phyloP scores from a whole-genome alignment of 2,329 filamentous ascomycete species.

The Neonectria magnoliae region DNA sequence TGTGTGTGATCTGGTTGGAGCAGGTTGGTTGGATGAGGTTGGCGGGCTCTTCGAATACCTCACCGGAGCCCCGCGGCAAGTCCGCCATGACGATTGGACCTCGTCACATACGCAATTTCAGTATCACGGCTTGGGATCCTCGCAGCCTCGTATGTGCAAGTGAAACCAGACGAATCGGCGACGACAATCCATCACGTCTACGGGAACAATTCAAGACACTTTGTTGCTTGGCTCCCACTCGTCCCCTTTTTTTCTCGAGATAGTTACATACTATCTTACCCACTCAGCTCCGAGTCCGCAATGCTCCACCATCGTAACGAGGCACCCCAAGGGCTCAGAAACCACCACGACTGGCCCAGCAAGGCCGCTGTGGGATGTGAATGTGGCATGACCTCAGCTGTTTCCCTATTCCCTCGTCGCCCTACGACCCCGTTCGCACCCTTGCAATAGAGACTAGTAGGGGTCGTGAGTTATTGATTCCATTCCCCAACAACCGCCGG shows the following conservation, averaged over 20 bases:
- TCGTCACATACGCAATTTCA: background rate
- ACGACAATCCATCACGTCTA: background rate
- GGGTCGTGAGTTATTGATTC: background rate
- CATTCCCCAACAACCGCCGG: background rate
- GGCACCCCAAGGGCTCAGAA: background rate
- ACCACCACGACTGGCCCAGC: background rate
- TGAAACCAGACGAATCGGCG: background rate
- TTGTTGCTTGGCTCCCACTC: background rate
- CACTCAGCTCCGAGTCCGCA: background rate
- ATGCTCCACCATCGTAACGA: background rate
- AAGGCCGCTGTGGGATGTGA: background rate
- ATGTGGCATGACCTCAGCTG: background rate
- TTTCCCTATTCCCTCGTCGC: background rate
- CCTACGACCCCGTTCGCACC: background rate
- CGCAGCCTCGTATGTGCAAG: background rate
- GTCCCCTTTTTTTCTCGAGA: background rate
- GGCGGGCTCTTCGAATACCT: background rate
- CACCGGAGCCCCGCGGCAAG: conserved; percentile 8
- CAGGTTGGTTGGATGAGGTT: conserved; percentile 3
- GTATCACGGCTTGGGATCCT: background rate
- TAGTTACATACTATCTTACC: background rate
- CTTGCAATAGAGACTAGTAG: background rate
- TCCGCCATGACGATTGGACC: conserved; percentile 13
- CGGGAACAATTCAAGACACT: background rate
- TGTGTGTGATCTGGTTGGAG: background rate